Evolutionary conservation across 768 basidiomycete species (phyloP), one percentile per base, ranked within the genome.

Genomic region (Galerina sulciceps): DNA sequence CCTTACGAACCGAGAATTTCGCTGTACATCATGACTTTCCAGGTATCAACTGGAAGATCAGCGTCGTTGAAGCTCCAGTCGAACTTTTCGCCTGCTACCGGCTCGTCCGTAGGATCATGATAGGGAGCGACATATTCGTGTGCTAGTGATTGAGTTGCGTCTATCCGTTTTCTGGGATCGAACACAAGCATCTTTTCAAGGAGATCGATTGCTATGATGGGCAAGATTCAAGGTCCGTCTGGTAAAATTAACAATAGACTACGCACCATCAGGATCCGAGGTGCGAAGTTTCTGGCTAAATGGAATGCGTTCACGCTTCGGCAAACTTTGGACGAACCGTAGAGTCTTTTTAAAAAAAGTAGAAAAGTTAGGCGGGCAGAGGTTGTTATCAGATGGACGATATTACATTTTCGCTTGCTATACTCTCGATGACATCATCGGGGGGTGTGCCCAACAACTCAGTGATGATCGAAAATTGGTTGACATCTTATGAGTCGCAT

Each of bases 11-110:
- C 94, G 11, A 98, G 81, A 63, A 98, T 99, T 76, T 99, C 96
- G 67, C 89, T 91, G 80, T 99, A 99, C 96, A 99, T 99, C 97
- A 99, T 99, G 70, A 97, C 96, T 77, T 98, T 99, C 97, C 97
- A 99, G 1, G 94, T 96, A 69, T 99, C 97, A 10, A 99, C 92
- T 0, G 97, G 97, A 44, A 99, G 81, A 73, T 99, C 97, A 17
- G 97, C 97, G 63, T 99, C 97, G 74, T 99, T 99, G 85, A 99
- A 99, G 68, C 89, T 92, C 97, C 97, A 99, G 75, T 99, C 97
- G 68, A 99, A 99, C 69, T 91, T 90, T 71, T 98, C 95, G 15
- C 81, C 86, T 11, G 97, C 93, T 17, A 89, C 88, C 9, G 97
- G 97, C 71, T 99, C 97, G 71, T 99, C 97, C 2, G 94, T 94